phyloP scores from a whole-genome alignment of 1,284 basidiomycete species.

The Tilletia indica region DNA sequence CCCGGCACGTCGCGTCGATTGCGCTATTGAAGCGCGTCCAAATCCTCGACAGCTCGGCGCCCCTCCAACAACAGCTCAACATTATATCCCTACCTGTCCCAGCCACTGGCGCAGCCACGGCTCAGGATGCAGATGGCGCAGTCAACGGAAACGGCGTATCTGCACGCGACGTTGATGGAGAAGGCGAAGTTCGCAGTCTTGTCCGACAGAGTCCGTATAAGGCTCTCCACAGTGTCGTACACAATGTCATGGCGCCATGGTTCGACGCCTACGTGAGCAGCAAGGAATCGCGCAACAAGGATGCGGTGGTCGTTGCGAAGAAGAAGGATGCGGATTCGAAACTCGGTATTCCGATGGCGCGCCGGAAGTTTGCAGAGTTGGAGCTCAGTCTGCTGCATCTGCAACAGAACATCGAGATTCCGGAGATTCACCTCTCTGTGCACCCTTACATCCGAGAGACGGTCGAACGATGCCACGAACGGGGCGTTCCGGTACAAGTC shows the following conservation, averaged over 20 bases:
- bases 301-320: slow-evolving; percentile 29
- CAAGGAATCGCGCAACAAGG: slow-evolving; percentile 45
- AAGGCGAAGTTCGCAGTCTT: slow-evolving; percentile 20
- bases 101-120: slow-evolving; percentile 61
- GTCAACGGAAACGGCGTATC: slow-evolving; percentile 19
- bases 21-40: slow-evolving; percentile 90
- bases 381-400: slow-evolving; percentile 93
- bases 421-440: slow-evolving; percentile 87
- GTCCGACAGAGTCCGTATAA: slow-evolving; percentile 71
- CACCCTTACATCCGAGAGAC: slow-evolving; percentile 86
- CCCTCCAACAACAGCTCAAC: slow-evolving; percentile 82
- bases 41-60: slow-evolving; percentile 73
- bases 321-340: slow-evolving; percentile 62
- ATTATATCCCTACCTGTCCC: slow-evolving; percentile 89
- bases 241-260: slow-evolving; percentile 93
- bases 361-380: slow-evolving; percentile 98
- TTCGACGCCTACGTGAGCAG: slow-evolving; percentile 88
- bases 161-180: not conserved
- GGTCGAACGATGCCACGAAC: slow-evolving; percentile 61
- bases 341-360: slow-evolving; percentile 90
- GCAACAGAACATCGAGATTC: slow-evolving; percentile 98
- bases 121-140: slow-evolving; percentile 19
- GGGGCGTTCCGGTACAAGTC: slow-evolving; percentile 67
- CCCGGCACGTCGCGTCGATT: slow-evolving; percentile 77
- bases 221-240: slow-evolving; percentile 91